phyloP scores from a whole-genome alignment of 139 green algal species.

The Chlorella sp. region DNA sequence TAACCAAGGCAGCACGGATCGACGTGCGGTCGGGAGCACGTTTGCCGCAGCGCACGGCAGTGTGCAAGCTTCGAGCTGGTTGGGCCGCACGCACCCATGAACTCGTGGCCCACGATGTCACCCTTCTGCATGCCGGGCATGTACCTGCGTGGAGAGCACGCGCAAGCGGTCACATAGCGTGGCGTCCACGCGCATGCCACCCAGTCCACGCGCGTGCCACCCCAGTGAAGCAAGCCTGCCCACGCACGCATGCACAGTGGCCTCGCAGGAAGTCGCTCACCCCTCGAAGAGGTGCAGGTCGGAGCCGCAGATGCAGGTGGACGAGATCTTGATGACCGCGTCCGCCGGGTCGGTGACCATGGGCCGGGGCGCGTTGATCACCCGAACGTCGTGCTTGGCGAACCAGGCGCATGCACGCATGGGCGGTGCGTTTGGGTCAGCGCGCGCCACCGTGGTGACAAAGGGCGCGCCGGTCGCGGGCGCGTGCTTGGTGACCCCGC shows the following conservation, averaged over 20 bases:
- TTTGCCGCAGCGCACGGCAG: neutral
- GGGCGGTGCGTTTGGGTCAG: neutral
- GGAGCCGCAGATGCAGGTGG: conserved; percentile 62
- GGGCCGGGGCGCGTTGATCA: conserved; percentile 26
- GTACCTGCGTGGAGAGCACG: conserved; percentile 1
- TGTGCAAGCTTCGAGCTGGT: too few relatives aligned
- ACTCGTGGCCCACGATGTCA: conserved; percentile 70
- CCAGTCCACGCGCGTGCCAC: too few relatives aligned
- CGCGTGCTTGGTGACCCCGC: neutral
- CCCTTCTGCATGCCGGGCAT: conserved; percentile 48
- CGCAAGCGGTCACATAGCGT: neutral
- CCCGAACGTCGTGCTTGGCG: conserved; percentile 20
- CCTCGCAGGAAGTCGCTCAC: too few relatives aligned
- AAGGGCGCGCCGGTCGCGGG: too few relatives aligned
- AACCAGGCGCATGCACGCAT: conserved; percentile 18
- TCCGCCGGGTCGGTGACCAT: conserved; percentile 47
- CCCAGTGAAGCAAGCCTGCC: too few relatives aligned
- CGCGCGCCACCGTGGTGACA: too few relatives aligned
- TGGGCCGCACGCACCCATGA: conserved; percentile 69
- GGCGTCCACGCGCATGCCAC: neutral
- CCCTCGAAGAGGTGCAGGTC: conserved; percentile 69
- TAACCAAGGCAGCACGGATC: neutral
- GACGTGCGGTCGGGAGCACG: neutral
- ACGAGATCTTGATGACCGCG: conserved; percentile 54
- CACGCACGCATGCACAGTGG: too few relatives aligned